These are phyloP conservation scores for Fonsecaea pedrosoi DNA, from an alignment of 2,329 filamentous ascomycete genomes.

Conservation along the genomic window DNA sequence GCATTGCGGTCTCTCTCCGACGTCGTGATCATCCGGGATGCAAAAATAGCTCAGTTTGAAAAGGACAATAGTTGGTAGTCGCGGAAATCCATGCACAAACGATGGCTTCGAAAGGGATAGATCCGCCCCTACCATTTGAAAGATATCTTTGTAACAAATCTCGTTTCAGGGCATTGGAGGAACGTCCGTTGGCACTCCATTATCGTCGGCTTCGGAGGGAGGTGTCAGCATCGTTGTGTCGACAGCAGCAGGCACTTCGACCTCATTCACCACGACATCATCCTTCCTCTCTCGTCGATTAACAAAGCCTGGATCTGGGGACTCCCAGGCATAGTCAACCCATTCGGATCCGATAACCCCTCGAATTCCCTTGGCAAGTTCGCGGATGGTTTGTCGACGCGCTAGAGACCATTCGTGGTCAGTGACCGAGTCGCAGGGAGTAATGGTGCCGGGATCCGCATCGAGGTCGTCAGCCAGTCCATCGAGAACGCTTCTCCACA, in stretches of 20 bases:
- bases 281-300: constrained; percentile 39
- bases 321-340: constrained; percentile 55
- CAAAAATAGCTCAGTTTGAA: background rate
- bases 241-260: background rate
- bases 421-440: constrained; percentile 47
- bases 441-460: constrained; percentile 44
- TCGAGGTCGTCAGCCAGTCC: constrained; percentile 52
- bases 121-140: background rate
- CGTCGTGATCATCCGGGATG: background rate
- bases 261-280: constrained; percentile 1
- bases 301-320: constrained; percentile 51
- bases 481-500: constrained; percentile 60
- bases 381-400: constrained; percentile 46
- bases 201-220: constrained; percentile 34
- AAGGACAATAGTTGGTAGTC: background rate
- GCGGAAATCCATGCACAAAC: background rate
- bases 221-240: constrained; percentile 32
- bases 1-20: background rate
- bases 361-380: constrained; percentile 48
- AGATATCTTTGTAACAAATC: constrained; percentile 10
- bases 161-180: constrained; percentile 24
- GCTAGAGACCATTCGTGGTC: constrained; percentile 50
- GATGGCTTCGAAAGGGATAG: background rate
- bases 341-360: constrained; percentile 49
- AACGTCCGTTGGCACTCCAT: constrained; percentile 25